Percentiles rank a stretch among this genome's conserved stretches.
These are phyloP conservation scores for Pestalotiopsis sp. DNA, from an alignment of 2,329 filamentous ascomycete genomes.

Conservation along the genomic window DNA sequence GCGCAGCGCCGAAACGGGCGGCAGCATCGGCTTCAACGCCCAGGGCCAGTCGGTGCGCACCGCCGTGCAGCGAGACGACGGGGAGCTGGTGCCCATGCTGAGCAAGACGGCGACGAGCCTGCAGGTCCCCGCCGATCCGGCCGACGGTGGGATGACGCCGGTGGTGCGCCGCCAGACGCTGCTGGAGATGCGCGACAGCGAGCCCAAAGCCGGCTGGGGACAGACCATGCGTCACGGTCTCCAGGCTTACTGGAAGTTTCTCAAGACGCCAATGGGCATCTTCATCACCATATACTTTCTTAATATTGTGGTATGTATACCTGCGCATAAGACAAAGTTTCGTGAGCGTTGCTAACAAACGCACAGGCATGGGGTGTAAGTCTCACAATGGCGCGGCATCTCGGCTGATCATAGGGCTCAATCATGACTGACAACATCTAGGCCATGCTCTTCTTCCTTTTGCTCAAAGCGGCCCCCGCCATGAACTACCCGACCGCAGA, in stretches of 20 bases:
- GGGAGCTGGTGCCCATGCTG: constrained; percentile 23
- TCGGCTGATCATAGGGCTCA: not conserved
- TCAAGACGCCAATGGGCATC: constrained; percentile 28
- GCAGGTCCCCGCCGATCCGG: not conserved
- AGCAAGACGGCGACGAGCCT: not conserved
- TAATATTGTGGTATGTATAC: constrained; percentile 30
- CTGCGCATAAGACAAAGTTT: not conserved
- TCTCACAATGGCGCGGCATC: not conserved
- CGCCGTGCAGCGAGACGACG: constrained; percentile 24
- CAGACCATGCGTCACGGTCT: constrained; percentile 27
- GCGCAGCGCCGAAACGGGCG: constrained; percentile 28
- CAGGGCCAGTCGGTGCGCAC: constrained; percentile 31
- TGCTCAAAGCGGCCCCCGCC: constrained; percentile 24
- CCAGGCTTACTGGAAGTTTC: constrained; percentile 32
- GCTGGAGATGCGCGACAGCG: constrained; percentile 19
- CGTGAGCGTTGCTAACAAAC: not conserved
- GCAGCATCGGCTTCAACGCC: constrained; percentile 28
- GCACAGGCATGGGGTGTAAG: constrained; percentile 9
- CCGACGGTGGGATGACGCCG: constrained; percentile 12
- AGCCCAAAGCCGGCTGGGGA: constrained; percentile 26
- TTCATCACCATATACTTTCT: constrained; percentile 31
- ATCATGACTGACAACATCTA: constrained; percentile 5
- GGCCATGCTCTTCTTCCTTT: constrained; percentile 33
- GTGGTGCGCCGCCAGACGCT: constrained; percentile 19
- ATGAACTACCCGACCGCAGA: constrained; percentile 47